A percentile compares a stretch with the other conserved stretches of the same genome.
These are phyloP conservation scores for Aristolochia fimbriata DNA, from an alignment of 164 flowering plant species.

Conservation along the genomic window DNA sequence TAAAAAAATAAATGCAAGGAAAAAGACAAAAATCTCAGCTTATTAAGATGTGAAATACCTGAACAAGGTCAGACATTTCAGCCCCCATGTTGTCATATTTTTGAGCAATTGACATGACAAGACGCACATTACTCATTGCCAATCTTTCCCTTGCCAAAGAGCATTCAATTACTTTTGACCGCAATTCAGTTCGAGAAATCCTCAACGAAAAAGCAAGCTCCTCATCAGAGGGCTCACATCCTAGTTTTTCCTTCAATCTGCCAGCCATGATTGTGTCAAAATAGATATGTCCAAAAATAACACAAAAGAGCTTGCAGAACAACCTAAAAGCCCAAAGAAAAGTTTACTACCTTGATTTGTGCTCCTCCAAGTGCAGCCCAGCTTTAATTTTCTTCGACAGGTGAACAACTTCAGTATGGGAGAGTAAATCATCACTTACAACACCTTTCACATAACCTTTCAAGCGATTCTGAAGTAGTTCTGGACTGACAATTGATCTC, in stretches of 20 bases:
- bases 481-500: constrained; percentile 37
- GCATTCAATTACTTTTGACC: constrained; percentile 47
- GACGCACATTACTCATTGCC: constrained; percentile 93
- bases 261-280: not conserved
- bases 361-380: constrained; percentile 70
- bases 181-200: constrained; percentile 59
- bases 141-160: constrained; percentile 84
- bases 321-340: not conserved
- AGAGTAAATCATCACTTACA: constrained; percentile 50
- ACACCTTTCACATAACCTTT: constrained; percentile 75
- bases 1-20: not conserved
- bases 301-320: not conserved
- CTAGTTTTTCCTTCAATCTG: constrained; percentile 71
- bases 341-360: constrained; percentile 42
- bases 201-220: constrained; percentile 72
- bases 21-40: not conserved
- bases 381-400: constrained; percentile 62
- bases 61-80: constrained; percentile 94
- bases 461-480: constrained; percentile 43
- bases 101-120: constrained; percentile 92
- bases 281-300: too few relatives aligned
- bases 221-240: constrained; percentile 81
- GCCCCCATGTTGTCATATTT: constrained; percentile 83
- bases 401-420: constrained; percentile 68
- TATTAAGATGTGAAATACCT: constrained; percentile 35